phyloP scores from a whole-genome alignment of 257 asterid species.

The Gynochthodes officinalis region DNA sequence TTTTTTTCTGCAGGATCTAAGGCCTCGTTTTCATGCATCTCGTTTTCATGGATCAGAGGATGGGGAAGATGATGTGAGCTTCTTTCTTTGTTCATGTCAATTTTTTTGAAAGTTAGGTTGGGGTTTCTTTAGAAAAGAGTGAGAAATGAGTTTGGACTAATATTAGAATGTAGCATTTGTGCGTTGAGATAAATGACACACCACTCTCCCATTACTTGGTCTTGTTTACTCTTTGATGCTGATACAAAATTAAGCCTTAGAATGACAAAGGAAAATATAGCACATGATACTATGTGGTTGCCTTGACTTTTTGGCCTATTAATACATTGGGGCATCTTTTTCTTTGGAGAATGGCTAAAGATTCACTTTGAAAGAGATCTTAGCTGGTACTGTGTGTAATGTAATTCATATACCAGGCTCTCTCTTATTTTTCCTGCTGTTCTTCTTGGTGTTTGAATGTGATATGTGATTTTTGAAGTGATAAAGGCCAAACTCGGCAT shows the following conservation, averaged over 20 bases:
- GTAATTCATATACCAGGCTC: background rate
- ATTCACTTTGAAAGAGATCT: background rate
- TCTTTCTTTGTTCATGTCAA: background rate
- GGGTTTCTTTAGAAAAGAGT: background rate
- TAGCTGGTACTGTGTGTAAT: background rate
- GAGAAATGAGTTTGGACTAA: background rate
- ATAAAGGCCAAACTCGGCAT: background rate
- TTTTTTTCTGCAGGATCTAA: constrained; percentile 70
- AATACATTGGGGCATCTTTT: background rate
- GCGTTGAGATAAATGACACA: too few relatives aligned
- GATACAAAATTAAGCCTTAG: background rate
- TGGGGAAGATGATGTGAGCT: constrained; percentile 76
- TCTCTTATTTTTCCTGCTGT: background rate
- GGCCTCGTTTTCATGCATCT: constrained; percentile 97
- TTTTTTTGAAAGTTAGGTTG: background rate
- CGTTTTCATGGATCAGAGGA: constrained; percentile 96
- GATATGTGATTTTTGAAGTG: background rate
- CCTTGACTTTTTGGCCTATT: background rate
- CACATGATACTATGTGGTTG: constrained; percentile 2
- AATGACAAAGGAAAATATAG: background rate
- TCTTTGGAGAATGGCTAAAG: background rate
- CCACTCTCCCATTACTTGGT: too few relatives aligned
- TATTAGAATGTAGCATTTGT: background rate
- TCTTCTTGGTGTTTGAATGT: background rate
- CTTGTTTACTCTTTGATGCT: background rate